phyloP scores from a whole-genome alignment of 768 basidiomycete species.

The Naganishia antarctica region DNA sequence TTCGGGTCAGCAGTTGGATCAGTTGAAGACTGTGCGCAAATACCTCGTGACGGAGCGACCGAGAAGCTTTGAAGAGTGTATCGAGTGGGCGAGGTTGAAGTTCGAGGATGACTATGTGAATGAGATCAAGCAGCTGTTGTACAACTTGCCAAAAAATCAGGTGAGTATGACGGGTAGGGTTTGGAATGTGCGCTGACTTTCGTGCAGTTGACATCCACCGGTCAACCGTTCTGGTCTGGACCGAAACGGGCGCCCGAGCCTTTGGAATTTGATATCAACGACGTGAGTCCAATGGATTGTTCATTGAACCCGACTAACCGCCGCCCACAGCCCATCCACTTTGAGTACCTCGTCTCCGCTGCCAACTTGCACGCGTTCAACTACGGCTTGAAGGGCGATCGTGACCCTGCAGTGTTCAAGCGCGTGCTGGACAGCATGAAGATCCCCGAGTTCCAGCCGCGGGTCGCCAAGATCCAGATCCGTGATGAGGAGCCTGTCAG shows the following conservation, averaged over 20 bases:
- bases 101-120: constrained; percentile 93
- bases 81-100: constrained; percentile 89
- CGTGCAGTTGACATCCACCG: constrained; percentile 80
- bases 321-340: constrained; percentile 69
- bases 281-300: constrained; percentile 57
- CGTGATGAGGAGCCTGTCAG: constrained; percentile 83
- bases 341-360: constrained; percentile 82
- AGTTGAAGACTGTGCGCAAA: constrained; percentile 78
- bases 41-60: constrained; percentile 90
- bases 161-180: no score
- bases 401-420: constrained; percentile 70
- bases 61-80: constrained; percentile 92
- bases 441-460: constrained; percentile 90
- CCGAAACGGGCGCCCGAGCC: constrained; percentile 96
- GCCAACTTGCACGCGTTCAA: constrained; percentile 97
- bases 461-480: constrained; percentile 83
- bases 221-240: constrained; percentile 98
- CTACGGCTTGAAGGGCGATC: constrained; percentile 89
- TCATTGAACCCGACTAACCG: neutral
- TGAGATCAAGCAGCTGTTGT: constrained; percentile 84
- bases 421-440: constrained; percentile 75
- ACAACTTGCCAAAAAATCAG: constrained; percentile 90
- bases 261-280: constrained; percentile 73
- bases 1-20: constrained; percentile 84
- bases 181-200: no score